Evolutionary conservation across 768 basidiomycete species (phyloP), one percentile per base, ranked within the genome.

Genomic region (Kwoniella shandongensis): DNA sequence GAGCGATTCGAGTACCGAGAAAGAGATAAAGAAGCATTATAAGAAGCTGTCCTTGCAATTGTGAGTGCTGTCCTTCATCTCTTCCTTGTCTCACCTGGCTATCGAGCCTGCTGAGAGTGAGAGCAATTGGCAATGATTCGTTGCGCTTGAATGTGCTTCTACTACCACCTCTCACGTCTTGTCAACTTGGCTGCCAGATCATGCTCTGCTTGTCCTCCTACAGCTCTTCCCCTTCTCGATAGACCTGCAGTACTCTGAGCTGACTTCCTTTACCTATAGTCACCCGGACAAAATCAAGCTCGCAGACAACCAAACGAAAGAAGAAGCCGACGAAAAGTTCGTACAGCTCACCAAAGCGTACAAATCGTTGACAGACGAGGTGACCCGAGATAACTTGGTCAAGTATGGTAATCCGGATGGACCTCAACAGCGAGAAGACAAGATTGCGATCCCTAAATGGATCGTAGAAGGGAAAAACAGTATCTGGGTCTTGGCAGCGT

Each of bases 281-380:
- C 96, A 98, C 75, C 96, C 96, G 0, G 96, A 99, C 81, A 98
- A 98, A 80, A 89, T 93, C 60, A 87, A 85, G 70, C 83, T 88
- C 10, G 82, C 85, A 0, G 83, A 81, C 2, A 91, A 96, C 70
- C 80, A 91, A 65, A 97, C 93, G 0, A 80, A 86, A 36, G 94
- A 97, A 72, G 83, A 84, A 5, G 91, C 91, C 29, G 88, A 88
- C 65, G 82, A 85, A 51, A 84, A 84, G 57, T 99, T 96, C 76
- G 89, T 98, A 20, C 84, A 89, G 20, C 80, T 99, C 36, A 98
- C 96, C 7, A 99, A 98, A 76, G 96, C 96, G 3, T 99, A 99
- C 80, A 99, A 99, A 81, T 79, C 94, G 84, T 89, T 99, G 23
- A 97, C 93, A 0, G 92, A 99, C 77, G 89, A 90, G 72, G 86